Evolutionary conservation across 2,329 filamentous ascomycete species (phyloP).

Genomic region (Periconia sp.): DNA sequence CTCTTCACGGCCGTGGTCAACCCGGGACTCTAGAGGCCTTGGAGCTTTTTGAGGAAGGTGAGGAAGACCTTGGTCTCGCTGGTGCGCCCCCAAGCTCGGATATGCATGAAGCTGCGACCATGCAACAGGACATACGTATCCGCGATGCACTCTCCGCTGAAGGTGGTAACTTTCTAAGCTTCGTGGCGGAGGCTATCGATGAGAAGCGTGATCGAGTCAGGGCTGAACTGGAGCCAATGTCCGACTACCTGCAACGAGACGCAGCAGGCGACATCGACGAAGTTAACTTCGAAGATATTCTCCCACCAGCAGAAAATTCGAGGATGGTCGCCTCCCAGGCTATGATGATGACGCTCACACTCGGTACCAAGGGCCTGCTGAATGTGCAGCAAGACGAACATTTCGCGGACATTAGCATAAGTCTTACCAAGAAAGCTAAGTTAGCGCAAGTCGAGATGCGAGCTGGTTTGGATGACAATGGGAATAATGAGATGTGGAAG

Average conservation of each 20-base stretch:
- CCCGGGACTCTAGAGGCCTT: slow-evolving; percentile 33
- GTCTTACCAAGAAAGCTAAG: slow-evolving; percentile 28
- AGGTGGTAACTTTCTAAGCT: slow-evolving; percentile 67
- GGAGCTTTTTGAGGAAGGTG: slow-evolving; percentile 36
- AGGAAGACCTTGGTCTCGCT: slow-evolving; percentile 28
- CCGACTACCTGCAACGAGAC: slow-evolving; percentile 33
- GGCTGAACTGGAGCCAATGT: slow-evolving; percentile 14
- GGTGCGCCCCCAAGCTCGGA: slow-evolving; percentile 29
- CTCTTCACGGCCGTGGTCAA: slow-evolving; percentile 61
- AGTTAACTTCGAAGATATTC: slow-evolving; percentile 72
- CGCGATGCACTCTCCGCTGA: slow-evolving; percentile 63
- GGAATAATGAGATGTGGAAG: slow-evolving; percentile 8
- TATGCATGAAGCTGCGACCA: slow-evolving; percentile 7
- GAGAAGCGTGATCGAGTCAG: slow-evolving; percentile 32
- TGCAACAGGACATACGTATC: slow-evolving; percentile 49
- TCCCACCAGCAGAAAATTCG: slow-evolving; percentile 62
- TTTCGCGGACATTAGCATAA: slow-evolving; percentile 48
- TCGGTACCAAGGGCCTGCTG: slow-evolving; percentile 66
- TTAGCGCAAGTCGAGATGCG: slow-evolving; percentile 19
- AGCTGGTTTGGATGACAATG: slow-evolving; percentile 2
- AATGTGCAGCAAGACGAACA: slow-evolving; percentile 64
- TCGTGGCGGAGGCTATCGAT: slow-evolving; percentile 57
- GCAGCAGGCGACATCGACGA: slow-evolving; percentile 34
- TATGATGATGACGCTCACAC: slow-evolving; percentile 47
- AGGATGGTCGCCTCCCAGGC: slow-evolving; percentile 67